Percentiles rank a stretch among this genome's conserved stretches.
phyloP scores from a whole-genome alignment of 164 flowering plant species.

The Stephania cephalantha region DNA sequence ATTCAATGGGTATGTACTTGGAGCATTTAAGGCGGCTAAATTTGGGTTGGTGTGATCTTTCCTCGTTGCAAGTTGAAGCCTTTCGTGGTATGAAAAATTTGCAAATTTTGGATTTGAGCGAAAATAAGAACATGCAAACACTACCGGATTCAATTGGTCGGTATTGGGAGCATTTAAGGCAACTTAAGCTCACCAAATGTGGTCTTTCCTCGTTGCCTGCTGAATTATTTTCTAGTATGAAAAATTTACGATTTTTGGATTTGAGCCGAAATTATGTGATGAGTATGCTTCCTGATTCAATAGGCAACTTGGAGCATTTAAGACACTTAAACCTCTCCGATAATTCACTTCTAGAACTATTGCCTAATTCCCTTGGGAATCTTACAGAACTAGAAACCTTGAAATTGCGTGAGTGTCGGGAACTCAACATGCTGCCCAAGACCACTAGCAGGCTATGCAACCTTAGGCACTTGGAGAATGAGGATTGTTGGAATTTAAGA shows the following conservation, averaged over 20 bases:
- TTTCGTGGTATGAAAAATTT: no score
- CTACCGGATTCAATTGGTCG: not conserved
- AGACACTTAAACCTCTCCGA: not conserved
- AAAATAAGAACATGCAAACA: not conserved
- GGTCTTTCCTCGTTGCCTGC: no score
- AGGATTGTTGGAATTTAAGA: not conserved
- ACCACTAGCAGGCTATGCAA: not conserved
- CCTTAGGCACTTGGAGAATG: conserved; percentile 2
- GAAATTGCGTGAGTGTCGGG: not conserved
- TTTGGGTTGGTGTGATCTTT: no score
- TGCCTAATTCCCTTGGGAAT: not conserved
- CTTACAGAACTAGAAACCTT: not conserved
- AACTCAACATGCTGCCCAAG: conserved; percentile 5
- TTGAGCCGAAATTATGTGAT: not conserved
- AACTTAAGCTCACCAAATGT: no score
- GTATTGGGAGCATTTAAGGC: not conserved
- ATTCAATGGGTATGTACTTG: no score
- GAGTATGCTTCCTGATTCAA: not conserved
- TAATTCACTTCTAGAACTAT: not conserved
- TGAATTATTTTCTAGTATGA: not conserved
- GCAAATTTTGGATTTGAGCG: no score
- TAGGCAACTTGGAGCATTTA: not conserved
- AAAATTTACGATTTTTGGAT: not conserved
- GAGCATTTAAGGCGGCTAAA: no score
- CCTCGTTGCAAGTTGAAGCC: no score